phyloP scores from a whole-genome alignment of 2,329 filamentous ascomycete species.

The Emmonsia crescens region DNA sequence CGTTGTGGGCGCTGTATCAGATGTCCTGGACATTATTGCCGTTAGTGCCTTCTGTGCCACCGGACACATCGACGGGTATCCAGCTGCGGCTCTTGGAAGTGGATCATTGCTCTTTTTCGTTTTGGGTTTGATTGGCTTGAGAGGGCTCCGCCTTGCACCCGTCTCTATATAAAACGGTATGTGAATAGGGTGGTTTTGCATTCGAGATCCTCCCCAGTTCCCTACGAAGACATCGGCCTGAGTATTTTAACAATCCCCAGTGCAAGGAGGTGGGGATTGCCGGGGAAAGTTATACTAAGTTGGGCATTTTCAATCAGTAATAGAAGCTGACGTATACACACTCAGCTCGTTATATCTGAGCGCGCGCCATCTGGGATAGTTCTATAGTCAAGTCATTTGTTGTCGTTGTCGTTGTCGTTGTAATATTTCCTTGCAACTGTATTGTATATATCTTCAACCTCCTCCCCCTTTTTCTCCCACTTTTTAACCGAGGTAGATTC shows the following conservation, averaged over 20 bases:
- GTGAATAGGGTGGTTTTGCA: background rate
- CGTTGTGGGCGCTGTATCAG: background rate
- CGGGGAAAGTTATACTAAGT: background rate
- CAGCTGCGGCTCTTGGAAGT: background rate
- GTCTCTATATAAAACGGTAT: background rate
- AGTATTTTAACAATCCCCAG: background rate
- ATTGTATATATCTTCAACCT: background rate
- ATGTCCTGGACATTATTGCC: background rate
- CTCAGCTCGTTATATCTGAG: background rate
- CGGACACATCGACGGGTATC: background rate
- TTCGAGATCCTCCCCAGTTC: background rate
- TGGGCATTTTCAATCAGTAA: background rate
- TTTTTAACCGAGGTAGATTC: no score
- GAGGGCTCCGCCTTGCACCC: background rate
- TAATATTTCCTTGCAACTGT: background rate
- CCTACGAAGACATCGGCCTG: no score
- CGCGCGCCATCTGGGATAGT: background rate
- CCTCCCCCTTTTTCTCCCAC: no score
- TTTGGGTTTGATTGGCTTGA: background rate
- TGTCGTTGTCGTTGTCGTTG: background rate
- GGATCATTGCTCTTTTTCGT: background rate
- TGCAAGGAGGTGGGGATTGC: background rate
- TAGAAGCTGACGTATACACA: background rate
- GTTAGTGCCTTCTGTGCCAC: background rate
- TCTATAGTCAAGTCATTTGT: background rate